These are phyloP conservation scores for Pseudogymnoascus sp. DNA, from an alignment of 2,329 filamentous ascomycete species.

Conservation along the genomic window DNA sequence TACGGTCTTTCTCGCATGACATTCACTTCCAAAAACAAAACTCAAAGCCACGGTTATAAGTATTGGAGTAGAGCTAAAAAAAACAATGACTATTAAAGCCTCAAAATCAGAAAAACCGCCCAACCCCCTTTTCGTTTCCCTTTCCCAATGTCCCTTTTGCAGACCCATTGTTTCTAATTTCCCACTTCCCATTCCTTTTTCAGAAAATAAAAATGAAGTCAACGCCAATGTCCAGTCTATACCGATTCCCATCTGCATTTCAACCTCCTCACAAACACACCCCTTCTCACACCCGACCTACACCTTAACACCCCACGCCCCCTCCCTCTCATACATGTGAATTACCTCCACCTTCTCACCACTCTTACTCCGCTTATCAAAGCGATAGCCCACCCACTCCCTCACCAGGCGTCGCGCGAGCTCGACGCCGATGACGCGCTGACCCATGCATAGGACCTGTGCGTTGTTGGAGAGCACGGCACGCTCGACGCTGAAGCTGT, in stretches of 20 bases:
- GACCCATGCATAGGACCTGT: slow-evolving; percentile 79
- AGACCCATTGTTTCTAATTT: background rate
- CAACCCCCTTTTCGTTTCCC: background rate
- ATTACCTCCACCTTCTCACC: slow-evolving; percentile 4
- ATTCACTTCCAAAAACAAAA: too few relatives aligned
- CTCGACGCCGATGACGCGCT: slow-evolving; percentile 75
- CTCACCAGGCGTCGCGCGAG: slow-evolving; percentile 65
- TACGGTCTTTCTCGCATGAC: too few relatives aligned
- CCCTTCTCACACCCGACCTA: background rate
- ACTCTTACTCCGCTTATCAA: slow-evolving; percentile 52
- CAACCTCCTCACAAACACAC: background rate
- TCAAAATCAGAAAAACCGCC: background rate
- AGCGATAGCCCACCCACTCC: slow-evolving; percentile 79
- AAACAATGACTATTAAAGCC: background rate
- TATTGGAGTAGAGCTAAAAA: background rate
- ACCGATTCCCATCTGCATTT: background rate
- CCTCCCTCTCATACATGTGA: slow-evolving; percentile 1
- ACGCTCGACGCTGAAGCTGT: slow-evolving; percentile 75
- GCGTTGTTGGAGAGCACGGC: slow-evolving; percentile 77
- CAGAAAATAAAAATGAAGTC: background rate
- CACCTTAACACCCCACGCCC: background rate
- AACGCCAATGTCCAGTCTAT: background rate
- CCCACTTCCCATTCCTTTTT: background rate
- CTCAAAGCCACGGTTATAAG: background rate
- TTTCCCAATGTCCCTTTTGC: background rate